These are phyloP conservation scores for Leishmania gerbilli DNA, from an alignment of 208 protist species.

Conservation along the genomic window DNA sequence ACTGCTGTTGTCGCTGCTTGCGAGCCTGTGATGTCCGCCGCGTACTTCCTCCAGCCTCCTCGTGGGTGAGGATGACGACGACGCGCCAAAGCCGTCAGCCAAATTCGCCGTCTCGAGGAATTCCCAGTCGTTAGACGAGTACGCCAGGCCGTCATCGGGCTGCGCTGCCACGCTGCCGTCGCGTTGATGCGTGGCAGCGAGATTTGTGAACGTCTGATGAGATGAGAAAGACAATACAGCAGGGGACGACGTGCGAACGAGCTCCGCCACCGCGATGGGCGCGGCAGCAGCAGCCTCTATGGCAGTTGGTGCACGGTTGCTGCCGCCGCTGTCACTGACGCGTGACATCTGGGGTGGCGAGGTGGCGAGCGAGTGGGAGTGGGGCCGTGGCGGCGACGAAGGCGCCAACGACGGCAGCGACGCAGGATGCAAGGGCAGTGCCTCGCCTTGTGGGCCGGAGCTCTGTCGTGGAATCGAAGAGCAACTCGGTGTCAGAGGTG, in stretches of 20 bases:
- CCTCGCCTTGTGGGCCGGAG: background rate
- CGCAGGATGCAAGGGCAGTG: background rate
- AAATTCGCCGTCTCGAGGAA: constrained; percentile 9
- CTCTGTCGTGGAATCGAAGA: constrained; percentile 1
- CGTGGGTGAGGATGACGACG: background rate
- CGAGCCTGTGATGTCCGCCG: background rate
- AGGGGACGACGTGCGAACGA: background rate
- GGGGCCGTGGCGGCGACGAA: background rate
- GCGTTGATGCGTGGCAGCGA: background rate
- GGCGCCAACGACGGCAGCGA: constrained; percentile 7
- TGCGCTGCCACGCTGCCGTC: background rate
- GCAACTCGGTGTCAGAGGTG: background rate
- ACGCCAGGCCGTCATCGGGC: background rate
- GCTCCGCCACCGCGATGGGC: background rate
- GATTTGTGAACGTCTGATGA: background rate
- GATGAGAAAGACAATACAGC: background rate
- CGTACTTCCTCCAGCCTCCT: background rate
- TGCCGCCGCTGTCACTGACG: background rate
- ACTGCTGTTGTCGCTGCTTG: background rate
- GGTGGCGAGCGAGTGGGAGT: background rate
- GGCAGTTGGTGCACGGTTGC: background rate
- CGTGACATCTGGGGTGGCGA: background rate
- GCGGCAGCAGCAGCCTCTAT: background rate
- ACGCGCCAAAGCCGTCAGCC: background rate
- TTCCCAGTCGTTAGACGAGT: constrained; percentile 15